A percentile compares a stretch with the other conserved stretches of the same genome.
Evolutionary conservation across 2,329 filamentous ascomycete genomes (phyloP).

Genomic region (Cladosporium sp.): DNA sequence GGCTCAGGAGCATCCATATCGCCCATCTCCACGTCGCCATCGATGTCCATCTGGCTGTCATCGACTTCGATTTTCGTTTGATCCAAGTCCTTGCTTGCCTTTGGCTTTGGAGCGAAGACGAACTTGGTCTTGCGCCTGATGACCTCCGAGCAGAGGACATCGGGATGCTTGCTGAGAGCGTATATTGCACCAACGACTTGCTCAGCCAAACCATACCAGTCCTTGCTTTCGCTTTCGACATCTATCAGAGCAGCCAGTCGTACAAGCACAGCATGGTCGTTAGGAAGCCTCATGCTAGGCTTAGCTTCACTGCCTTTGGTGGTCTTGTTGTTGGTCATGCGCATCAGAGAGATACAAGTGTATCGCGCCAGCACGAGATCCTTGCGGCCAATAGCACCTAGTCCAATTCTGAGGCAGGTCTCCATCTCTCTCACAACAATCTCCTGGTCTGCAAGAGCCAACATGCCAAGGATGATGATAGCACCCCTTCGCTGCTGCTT

Average conservation of each 20-base stretch:
- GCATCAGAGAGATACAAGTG: slow-evolving; percentile 87
- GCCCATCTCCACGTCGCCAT: slow-evolving; percentile 41
- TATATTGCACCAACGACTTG: slow-evolving; percentile 97
- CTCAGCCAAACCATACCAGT: slow-evolving; percentile 91
- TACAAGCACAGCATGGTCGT: slow-evolving; percentile 83
- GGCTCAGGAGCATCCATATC: slow-evolving; percentile 34
- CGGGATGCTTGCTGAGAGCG: slow-evolving; percentile 87
- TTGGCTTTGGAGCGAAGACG: slow-evolving; percentile 66
- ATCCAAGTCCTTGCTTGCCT: slow-evolving; percentile 30
- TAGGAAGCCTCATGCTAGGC: slow-evolving; percentile 73
- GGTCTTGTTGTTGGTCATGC: slow-evolving; percentile 83
- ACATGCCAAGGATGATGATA: slow-evolving; percentile 96
- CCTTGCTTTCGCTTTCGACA: slow-evolving; percentile 82
- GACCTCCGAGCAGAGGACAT: slow-evolving; percentile 88
- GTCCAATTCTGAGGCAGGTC: slow-evolving; percentile 84
- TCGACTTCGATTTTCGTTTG: slow-evolving; percentile 23
- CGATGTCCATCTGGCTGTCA: slow-evolving; percentile 33
- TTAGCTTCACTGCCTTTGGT: slow-evolving; percentile 69
- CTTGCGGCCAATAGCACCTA: slow-evolving; percentile 74
- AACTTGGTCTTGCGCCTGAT: slow-evolving; percentile 80
- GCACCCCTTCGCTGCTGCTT: slow-evolving; percentile 85
- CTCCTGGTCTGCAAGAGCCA: slow-evolving; percentile 86
- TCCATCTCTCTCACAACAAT: slow-evolving; percentile 96
- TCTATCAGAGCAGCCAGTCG: slow-evolving; percentile 83
- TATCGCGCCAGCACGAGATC: slow-evolving; percentile 91